Evolutionary conservation across 768 basidiomycete species (phyloP), one percentile per base, ranked within the genome.

Genomic region (Tricholoma saponaceum): DNA sequence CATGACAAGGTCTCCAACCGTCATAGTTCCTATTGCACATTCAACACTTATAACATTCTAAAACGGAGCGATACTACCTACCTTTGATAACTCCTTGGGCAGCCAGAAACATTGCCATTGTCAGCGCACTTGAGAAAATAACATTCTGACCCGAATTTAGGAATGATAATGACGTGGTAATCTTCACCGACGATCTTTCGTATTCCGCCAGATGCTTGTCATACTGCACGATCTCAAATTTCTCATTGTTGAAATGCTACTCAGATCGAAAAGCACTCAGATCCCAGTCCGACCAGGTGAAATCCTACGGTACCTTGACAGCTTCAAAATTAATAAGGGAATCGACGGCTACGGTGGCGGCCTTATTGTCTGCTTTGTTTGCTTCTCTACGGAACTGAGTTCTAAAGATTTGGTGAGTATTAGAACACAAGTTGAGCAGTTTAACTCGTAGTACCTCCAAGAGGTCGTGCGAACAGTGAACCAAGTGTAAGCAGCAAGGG

Each of bases 291-390:
- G 13, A 2, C 8, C 5, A 16, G 23, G 26, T 16, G n/a, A 44
- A 16, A 20, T 16, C 13, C 10, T 33, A 60, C 26, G 72, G 28
- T 60, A 95, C 95, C 82, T 98, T 99, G 66, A 99, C 97, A 3
- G 97, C 97, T 69, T 99, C 97, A 66, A 93, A 98, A 67, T 99
- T 99, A 70, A 99, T 96, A 44, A 99, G 76, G 0, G 95, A 92
- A 68, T 99, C 97, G 3, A 98, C 93, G 2, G 93, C 92, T 2
- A 90, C 83, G 0, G 92, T 91, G 0, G 96, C 97, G 16, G 96
- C 95, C 67, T 90, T 91, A 72, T 99, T 98, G 64, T 99, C 97
- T 0, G 97, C 97, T 57, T 89, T 83, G 72, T 99, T 99, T 0
- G 96, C 97, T 59, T 97, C 84, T 47, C 95, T 85, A 23, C 97